phyloP scores from a whole-genome alignment of 208 protist species.

The Borovskyia barvae region DNA sequence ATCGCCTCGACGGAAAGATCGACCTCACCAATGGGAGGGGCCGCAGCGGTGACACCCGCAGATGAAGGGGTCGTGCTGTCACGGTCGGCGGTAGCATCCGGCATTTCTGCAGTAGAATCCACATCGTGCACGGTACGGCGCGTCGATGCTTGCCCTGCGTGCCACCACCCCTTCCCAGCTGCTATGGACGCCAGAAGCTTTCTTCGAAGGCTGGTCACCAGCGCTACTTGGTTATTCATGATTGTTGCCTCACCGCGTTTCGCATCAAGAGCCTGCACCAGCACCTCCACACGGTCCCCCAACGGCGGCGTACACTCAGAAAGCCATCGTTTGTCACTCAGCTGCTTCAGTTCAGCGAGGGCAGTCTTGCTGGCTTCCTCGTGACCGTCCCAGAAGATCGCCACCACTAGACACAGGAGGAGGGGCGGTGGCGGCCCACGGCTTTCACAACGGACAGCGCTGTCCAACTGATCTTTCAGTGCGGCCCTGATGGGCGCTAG shows the following conservation, averaged over 20 bases:
- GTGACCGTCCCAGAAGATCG: conserved; percentile 76
- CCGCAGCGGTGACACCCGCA: not conserved
- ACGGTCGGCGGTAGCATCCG: no score
- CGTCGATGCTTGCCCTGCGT: no score
- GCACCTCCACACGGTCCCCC: conserved; percentile 44
- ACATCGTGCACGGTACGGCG: no score
- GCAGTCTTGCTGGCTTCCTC: conserved; percentile 45
- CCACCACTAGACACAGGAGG: conserved; percentile 49
- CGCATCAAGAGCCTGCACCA: conserved; percentile 80
- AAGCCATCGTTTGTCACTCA: conserved; percentile 29
- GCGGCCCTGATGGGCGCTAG: no score
- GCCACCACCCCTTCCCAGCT: conserved; percentile 18
- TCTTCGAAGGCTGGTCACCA: conserved; percentile 59
- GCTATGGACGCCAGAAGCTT: conserved; percentile 38
- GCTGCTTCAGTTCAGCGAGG: conserved; percentile 59
- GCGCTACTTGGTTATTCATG: conserved; percentile 47
- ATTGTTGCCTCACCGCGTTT: conserved; percentile 73
- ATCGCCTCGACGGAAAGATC: conserved; percentile 47
- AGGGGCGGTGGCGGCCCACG: not conserved
- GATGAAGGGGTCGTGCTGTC: not conserved
- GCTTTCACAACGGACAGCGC: no score
- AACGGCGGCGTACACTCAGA: not conserved
- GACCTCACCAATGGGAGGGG: conserved; percentile 10
- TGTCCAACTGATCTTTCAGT: no score
- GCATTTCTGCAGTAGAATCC: no score